phyloP scores from a whole-genome alignment of 495 filamentous ascomycete species.

The Hypoxylon cercidicola region DNA sequence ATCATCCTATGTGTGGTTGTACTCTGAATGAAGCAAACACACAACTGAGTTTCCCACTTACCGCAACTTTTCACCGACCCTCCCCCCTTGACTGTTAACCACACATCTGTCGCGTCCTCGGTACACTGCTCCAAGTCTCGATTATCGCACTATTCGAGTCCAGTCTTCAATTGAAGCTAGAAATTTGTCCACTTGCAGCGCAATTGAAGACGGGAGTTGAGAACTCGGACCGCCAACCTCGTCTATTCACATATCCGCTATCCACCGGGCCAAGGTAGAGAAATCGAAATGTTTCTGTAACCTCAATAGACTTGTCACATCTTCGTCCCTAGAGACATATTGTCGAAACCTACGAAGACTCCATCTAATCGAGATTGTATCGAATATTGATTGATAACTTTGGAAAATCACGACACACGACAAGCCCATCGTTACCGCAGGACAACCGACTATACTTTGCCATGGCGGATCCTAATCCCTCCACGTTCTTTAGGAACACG shows the following conservation, averaged over 20 bases:
- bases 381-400: slow-evolving; percentile 11
- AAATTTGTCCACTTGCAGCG: slow-evolving; percentile 4
- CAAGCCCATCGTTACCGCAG: no score
- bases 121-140: slow-evolving; percentile 33
- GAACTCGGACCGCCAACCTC: not conserved
- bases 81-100: slow-evolving; percentile 2
- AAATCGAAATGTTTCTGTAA: slow-evolving; percentile 41
- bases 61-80: slow-evolving; percentile 57
- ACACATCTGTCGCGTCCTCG: slow-evolving; percentile 20
- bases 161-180: slow-evolving; percentile 21
- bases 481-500: slow-evolving; percentile 29
- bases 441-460: slow-evolving; percentile 1
- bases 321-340: not conserved
- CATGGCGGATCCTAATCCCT: slow-evolving; percentile 39
- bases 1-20: slow-evolving; percentile 8
- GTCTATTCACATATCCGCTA: slow-evolving; percentile 7
- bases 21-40: slow-evolving; percentile 26
- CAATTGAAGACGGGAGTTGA: slow-evolving; percentile 5
- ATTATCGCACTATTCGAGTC: slow-evolving; percentile 20
- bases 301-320: slow-evolving; percentile 8
- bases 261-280: slow-evolving; percentile 25
- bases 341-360: no score
- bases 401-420: not conserved
- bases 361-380: not conserved
- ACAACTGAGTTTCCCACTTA: slow-evolving; percentile 59